These are phyloP conservation scores for Paramecium sexaurelia DNA, from an alignment of 73 alveolate genomes.

Conservation along the genomic window DNA sequence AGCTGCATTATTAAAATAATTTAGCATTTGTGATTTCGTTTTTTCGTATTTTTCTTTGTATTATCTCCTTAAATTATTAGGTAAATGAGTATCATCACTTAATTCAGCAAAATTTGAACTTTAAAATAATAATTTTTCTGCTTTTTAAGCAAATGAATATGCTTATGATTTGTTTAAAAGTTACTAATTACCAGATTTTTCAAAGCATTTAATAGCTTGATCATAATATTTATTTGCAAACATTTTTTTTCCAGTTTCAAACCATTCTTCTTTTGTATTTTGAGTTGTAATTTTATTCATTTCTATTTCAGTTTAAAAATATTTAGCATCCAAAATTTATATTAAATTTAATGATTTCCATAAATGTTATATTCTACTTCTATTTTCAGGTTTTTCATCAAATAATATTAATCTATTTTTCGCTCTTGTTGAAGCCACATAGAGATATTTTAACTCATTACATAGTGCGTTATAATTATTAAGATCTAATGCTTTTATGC, in stretches of 20 bases:
- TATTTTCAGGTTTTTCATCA: constrained; percentile 76
- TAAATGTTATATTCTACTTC: constrained; percentile 68
- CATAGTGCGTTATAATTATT: constrained; percentile 67
- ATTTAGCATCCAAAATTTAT: neutral
- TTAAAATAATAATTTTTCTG: neutral
- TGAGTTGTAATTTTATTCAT: constrained; percentile 1
- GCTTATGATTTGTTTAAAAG: constrained; percentile 75
- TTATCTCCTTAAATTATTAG: constrained; percentile 60
- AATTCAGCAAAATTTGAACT: constrained; percentile 38
- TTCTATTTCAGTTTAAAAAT: neutral
- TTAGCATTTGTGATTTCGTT: constrained; percentile 43
- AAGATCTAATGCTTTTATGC: neutral
- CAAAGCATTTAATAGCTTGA: constrained; percentile 83
- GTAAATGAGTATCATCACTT: constrained; percentile 51
- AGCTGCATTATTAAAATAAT: constrained; percentile 71
- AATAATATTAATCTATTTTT: constrained; percentile 82
- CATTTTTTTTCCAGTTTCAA: constrained; percentile 78
- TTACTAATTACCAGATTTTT: constrained; percentile 71
- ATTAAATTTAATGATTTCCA: constrained; percentile 81
- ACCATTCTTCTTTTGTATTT: constrained; percentile 75
- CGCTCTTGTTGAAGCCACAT: constrained; percentile 91
- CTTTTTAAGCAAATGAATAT: constrained; percentile 75
- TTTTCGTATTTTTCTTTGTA: constrained; percentile 61
- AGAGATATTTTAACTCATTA: constrained; percentile 83
- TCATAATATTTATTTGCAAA: constrained; percentile 84